phyloP scores from a whole-genome alignment of 371 early-diverging fungal genomes.

The Rhizomucor pusillus region DNA sequence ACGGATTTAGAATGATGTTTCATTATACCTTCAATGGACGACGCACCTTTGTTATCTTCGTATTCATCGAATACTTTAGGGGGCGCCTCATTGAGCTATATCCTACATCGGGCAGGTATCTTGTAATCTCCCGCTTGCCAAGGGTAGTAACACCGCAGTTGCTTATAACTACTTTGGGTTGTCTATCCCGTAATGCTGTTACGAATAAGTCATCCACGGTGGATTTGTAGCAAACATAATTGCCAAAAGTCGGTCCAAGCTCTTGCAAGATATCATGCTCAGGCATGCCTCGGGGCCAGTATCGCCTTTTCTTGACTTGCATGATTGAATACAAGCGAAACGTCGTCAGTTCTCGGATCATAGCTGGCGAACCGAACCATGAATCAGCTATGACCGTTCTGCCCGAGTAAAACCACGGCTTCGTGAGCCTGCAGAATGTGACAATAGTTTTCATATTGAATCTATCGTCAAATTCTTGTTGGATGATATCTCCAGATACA shows the following conservation, averaged over 20 bases:
- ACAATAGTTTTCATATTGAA: not conserved
- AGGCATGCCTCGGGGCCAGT: not conserved
- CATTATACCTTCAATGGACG: no score
- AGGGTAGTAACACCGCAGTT: no score
- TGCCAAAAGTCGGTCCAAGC: not conserved
- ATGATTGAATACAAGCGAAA: not conserved
- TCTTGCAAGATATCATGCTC: not conserved
- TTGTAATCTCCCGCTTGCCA: no score
- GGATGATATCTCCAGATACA: conserved; percentile 1
- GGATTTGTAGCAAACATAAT: no score
- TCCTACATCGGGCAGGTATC: no score
- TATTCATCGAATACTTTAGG: no score
- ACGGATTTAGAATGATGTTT: no score
- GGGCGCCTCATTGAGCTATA: no score
- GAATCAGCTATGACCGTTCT: conserved; percentile 13
- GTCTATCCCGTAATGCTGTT: no score
- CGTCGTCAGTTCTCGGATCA: not conserved
- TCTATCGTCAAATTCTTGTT: conserved; percentile 1
- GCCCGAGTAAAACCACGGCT: conserved; percentile 8
- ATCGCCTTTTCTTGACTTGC: not conserved
- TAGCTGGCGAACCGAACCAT: conserved; percentile 20
- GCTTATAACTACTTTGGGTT: no score
- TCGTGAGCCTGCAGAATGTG: not conserved
- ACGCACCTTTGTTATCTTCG: no score
- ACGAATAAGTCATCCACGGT: no score